A percentile compares a stretch with the other conserved stretches of the same genome.
phyloP scores from a whole-genome alignment of 768 basidiomycete genomes.

The Lactarius hengduanensis region DNA sequence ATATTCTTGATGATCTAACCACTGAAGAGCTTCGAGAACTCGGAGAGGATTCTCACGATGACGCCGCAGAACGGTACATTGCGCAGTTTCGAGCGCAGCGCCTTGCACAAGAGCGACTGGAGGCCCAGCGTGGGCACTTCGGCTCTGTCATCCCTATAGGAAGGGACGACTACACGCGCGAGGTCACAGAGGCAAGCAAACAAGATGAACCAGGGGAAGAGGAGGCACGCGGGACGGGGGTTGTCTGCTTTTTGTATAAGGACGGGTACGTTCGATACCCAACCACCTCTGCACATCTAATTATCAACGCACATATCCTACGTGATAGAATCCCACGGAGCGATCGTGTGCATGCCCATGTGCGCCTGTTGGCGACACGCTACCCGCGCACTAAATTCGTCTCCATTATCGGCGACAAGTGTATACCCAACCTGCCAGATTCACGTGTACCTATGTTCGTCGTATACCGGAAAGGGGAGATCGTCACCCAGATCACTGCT shows the following conservation, averaged over 20 bases:
- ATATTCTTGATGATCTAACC: conserved; percentile 63
- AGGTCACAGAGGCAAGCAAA: conserved; percentile 92
- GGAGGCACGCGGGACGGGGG: conserved; percentile 76
- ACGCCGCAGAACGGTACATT: conserved; percentile 73
- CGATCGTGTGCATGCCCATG: conserved; percentile 68
- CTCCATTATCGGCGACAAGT: conserved; percentile 91
- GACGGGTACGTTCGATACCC: conserved; percentile 65
- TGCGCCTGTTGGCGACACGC: conserved; percentile 69
- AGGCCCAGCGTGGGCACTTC: conserved; percentile 64
- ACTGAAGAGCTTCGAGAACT: conserved; percentile 63
- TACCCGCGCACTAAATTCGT: conserved; percentile 95
- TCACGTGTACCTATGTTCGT: conserved; percentile 88
- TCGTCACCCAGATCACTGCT: conserved; percentile 78
- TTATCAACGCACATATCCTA: conserved; percentile 1
- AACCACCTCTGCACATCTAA: background rate
- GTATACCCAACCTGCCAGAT: conserved; percentile 95
- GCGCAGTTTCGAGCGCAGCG: conserved; percentile 63
- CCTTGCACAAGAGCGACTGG: conserved; percentile 57
- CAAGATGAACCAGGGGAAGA: conserved; percentile 63
- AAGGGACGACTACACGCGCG: conserved; percentile 89
- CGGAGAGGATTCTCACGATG: conserved; percentile 70
- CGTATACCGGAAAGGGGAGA: conserved; percentile 89
- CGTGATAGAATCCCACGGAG: conserved; percentile 69
- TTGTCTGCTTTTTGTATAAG: conserved; percentile 93
- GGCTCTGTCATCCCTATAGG: conserved; percentile 87